Conservation (phyloP, 345 rosid species). For the Brassica juncea region DNA sequence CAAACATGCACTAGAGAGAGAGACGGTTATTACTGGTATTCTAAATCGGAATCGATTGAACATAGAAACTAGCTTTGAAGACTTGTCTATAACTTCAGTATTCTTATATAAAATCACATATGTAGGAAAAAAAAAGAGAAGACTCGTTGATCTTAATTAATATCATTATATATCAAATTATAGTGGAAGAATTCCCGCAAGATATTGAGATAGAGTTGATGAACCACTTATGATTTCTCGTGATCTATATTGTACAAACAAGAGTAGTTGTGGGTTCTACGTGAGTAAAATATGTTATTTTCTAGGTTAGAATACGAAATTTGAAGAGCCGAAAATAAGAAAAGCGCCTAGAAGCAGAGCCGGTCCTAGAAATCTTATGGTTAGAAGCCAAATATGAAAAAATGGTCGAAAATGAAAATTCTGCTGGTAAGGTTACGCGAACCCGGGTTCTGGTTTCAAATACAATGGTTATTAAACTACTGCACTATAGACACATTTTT, state of each 20-base stretch:
- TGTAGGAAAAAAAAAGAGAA: background rate
- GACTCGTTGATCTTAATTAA: background rate
- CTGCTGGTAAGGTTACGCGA: too few species aligned
- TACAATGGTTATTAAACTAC: too few species aligned
- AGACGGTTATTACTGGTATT: background rate
- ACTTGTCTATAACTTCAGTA: background rate
- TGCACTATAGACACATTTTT: too few species aligned
- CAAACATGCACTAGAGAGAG: background rate
- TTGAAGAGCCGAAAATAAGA: background rate
- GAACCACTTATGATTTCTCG: background rate
- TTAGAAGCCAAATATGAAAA: too few species aligned
- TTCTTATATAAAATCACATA: background rate
- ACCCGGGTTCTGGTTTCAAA: too few species aligned
- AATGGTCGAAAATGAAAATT: too few species aligned
- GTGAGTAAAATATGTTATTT: conserved; percentile 1
- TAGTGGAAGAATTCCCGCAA: background rate
- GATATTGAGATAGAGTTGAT: background rate
- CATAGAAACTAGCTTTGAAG: background rate
- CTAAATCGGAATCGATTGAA: background rate
- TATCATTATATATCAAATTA: background rate
- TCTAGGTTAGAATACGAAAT: conserved; percentile 17
- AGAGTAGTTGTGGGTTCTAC: conserved; percentile 40
- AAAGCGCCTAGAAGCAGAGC: background rate
- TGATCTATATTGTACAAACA: conserved; percentile 5
- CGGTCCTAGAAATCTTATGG: too few species aligned